Evolutionary conservation across 192 early-diverging fungal species (phyloP).

Genomic region (Spinellus fusiger): DNA sequence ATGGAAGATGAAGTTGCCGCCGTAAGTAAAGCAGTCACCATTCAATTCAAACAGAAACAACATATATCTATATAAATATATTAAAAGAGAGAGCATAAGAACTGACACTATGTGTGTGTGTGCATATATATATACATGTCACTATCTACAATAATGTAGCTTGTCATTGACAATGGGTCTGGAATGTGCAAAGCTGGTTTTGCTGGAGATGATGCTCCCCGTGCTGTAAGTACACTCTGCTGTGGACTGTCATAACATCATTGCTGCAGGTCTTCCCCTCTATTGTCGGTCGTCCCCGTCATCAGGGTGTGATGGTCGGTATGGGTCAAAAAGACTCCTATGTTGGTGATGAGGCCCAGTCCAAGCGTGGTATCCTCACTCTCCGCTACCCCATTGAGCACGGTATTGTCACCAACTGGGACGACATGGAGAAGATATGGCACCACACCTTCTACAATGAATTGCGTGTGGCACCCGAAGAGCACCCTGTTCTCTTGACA

Average conservation of each 20-base stretch:
- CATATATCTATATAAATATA: too few relatives aligned
- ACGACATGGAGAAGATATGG: conserved; percentile 94
- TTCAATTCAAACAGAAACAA: too few relatives aligned
- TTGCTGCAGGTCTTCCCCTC: conserved; percentile 75
- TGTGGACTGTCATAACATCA: neutral
- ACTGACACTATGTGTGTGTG: too few relatives aligned
- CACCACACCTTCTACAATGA: conserved; percentile 98
- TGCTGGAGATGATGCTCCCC: conserved; percentile 87
- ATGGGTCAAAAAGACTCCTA: conserved; percentile 91
- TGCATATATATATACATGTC: too few relatives aligned
- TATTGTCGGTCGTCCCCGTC: conserved; percentile 81
- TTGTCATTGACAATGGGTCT: conserved; percentile 91
- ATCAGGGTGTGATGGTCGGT: conserved; percentile 86
- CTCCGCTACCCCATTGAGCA: conserved; percentile 88
- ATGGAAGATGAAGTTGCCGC: conserved; percentile 85
- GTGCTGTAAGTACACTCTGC: conserved; percentile 53
- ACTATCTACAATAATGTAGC: conserved; percentile 36
- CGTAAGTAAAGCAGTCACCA: conserved; percentile 55
- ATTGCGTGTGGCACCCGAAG: conserved; percentile 95
- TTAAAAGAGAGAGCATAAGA: too few relatives aligned
- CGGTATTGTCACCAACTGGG: conserved; percentile 93
- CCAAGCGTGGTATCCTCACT: conserved; percentile 84
- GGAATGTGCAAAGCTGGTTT: conserved; percentile 96
- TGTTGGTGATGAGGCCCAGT: conserved; percentile 87
- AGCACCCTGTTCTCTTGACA: conserved; percentile 96